phyloP scores from a whole-genome alignment of 192 early-diverging fungal species.

The Ambispora gerdemannii region DNA sequence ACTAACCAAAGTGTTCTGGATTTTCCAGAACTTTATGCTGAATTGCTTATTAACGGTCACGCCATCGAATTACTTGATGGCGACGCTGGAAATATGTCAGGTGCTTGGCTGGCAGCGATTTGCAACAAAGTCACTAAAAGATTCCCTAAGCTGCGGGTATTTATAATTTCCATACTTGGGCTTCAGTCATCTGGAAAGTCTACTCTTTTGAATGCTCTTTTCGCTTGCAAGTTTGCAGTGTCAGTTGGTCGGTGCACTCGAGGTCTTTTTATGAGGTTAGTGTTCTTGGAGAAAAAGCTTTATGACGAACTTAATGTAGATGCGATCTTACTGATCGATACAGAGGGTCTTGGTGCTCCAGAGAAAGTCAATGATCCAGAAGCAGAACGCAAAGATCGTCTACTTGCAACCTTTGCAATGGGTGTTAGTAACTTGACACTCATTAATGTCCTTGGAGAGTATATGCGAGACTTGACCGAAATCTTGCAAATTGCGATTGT shows the following conservation, averaged over 20 bases:
- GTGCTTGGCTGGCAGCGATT: constrained; percentile 30
- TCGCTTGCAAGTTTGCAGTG: constrained; percentile 26
- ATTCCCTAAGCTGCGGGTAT: constrained; percentile 15
- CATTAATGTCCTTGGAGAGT: constrained; percentile 28
- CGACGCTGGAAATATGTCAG: constrained; percentile 25
- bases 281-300: constrained; percentile 27
- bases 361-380: constrained; percentile 27
- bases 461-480: constrained; percentile 23
- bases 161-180: constrained; percentile 25
- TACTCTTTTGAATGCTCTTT: constrained; percentile 30
- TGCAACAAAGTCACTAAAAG: not conserved
- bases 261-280: constrained; percentile 31
- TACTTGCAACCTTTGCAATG: constrained; percentile 31
- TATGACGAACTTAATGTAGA: constrained; percentile 19
- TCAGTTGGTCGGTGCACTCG: constrained; percentile 27
- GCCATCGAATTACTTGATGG: constrained; percentile 32
- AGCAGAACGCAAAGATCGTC: constrained; percentile 23
- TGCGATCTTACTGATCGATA: constrained; percentile 27
- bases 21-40: constrained; percentile 18
- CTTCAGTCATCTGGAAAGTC: constrained; percentile 30
- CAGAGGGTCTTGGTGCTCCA: constrained; percentile 27
- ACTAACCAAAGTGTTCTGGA: constrained; percentile 1
- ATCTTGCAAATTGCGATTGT: constrained; percentile 31
- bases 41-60: constrained; percentile 22
- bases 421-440: constrained; percentile 30